Base-by-base conservation (phyloP, 2,329 filamentous ascomycete species). In the Helminthosporium solani region DNA sequence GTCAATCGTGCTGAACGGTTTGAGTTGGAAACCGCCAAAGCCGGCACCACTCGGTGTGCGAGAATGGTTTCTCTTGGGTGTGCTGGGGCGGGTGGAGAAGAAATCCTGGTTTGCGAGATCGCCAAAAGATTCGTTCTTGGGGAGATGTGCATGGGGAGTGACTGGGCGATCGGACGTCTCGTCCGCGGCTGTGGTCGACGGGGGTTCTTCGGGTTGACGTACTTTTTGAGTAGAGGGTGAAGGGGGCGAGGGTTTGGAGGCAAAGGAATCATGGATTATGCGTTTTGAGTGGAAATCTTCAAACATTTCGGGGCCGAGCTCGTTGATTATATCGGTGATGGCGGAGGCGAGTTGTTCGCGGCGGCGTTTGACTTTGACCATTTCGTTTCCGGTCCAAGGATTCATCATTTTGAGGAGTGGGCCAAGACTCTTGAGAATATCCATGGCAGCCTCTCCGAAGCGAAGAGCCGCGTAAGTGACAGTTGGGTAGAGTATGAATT, bases 361-460 rank as follows among this genome's bases (percentile, higher is more conserved):
- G 50, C 82, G 79, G 55, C 81, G 74, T 47, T 90, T 84, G 40
- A 99, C 80, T 58, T 86, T 86, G 52, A 88, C 82, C 39, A 99
- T 82, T 47, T 87, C 89, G 73, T 91, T 95, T 67, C 84, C 86
- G 1, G 88, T 92, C 3, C 84, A 84, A 1, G 94, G 94, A 60
- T 87, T 87, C 61, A 97, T 79, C 54, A 88, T 94, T 27, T 96
- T 78, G 36, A 95, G 77, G 8, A 99, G 81, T 5, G 94, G 94
- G 8, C 90, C 83, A 14, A 99, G 80, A 0, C 92, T 97, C 73
- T 97, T 99, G 74, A 94, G 77, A 45, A 99, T 96, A 66, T 99
- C 94, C 90, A 99, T 96, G 42, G 92, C 94, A n/a, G 95, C 86
- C 73, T 99, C 94, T 37, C 94, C 94, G 56, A 97, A 95, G 9